Conservation (phyloP, 2,329 filamentous ascomycete genomes). For the Aspergillus ochraceus region DNA sequence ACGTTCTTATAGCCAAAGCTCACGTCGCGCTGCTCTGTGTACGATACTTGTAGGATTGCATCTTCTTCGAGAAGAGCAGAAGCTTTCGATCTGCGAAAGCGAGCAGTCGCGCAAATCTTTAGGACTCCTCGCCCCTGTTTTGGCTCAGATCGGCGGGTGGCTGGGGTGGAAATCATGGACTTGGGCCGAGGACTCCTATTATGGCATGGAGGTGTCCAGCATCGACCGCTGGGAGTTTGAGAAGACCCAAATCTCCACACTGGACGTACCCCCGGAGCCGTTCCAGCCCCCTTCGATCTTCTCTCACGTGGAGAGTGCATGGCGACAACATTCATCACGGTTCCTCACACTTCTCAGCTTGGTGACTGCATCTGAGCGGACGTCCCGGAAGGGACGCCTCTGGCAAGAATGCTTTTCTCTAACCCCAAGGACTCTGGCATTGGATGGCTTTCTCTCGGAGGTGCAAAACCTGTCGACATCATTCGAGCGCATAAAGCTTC, state of each 20-base stretch:
- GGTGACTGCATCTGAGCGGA: slow-evolving; percentile 35
- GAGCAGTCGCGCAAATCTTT: slow-evolving; percentile 48
- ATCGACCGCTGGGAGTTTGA: slow-evolving; percentile 59
- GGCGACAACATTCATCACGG: slow-evolving; percentile 31
- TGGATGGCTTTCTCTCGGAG: slow-evolving; percentile 66
- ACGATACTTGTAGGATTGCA: slow-evolving; percentile 75
- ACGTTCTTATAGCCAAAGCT: slow-evolving; percentile 53
- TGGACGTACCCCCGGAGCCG: slow-evolving; percentile 50
- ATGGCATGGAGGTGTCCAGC: slow-evolving; percentile 60
- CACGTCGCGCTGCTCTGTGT: slow-evolving; percentile 64
- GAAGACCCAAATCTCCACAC: slow-evolving; percentile 45
- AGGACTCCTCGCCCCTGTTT: slow-evolving; percentile 65
- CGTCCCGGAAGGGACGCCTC: slow-evolving; percentile 29
- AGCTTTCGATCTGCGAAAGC: slow-evolving; percentile 66
- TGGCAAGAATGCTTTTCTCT: slow-evolving; percentile 41
- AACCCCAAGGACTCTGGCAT: slow-evolving; percentile 68
- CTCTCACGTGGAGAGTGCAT: slow-evolving; percentile 51
- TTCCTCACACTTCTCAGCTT: slow-evolving; percentile 55
- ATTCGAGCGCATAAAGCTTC: slow-evolving; percentile 69
- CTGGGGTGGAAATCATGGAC: slow-evolving; percentile 70
- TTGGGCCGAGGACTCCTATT: slow-evolving; percentile 53
- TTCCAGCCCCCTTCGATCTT: slow-evolving; percentile 62
- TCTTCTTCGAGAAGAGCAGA: slow-evolving; percentile 84
- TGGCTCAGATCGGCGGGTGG: slow-evolving; percentile 82
- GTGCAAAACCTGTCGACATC: slow-evolving; percentile 52